Evolutionary conservation across 2,329 filamentous ascomycete species (phyloP).

Genomic region (Diatrype stigma): DNA sequence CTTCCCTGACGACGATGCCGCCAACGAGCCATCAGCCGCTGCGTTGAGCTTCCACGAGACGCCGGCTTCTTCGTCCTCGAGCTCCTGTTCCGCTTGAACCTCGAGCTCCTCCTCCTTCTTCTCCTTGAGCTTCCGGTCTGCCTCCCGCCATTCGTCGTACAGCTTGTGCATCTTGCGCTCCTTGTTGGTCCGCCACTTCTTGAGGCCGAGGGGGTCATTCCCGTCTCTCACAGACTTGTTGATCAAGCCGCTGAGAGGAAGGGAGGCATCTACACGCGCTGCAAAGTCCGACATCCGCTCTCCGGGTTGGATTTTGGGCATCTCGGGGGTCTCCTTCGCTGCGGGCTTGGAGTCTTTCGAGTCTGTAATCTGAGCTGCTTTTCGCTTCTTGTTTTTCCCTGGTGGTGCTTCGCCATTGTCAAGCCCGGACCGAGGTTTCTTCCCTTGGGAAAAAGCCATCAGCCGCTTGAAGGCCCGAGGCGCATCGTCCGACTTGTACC

Average conservation of each 20-base stretch:
- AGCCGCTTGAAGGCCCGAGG: conserved; percentile 83
- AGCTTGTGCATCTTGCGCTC: conserved; percentile 79
- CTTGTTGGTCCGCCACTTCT: conserved; percentile 71
- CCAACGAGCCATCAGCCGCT: conserved; percentile 39
- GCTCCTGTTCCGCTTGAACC: conserved; percentile 57
- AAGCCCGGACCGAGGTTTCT: conserved; percentile 58
- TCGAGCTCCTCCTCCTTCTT: conserved; percentile 63
- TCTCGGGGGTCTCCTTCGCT: conserved; percentile 24
- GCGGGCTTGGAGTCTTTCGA: conserved; percentile 5
- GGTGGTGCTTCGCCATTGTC: conserved; percentile 61
- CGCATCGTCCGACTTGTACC: conserved; percentile 64
- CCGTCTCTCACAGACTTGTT: conserved; percentile 57
- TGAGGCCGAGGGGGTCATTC: conserved; percentile 61
- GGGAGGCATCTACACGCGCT: conserved; percentile 75
- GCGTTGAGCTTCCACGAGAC: conserved; percentile 43
- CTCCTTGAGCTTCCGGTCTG: conserved; percentile 60
- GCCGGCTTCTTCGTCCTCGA: conserved; percentile 54
- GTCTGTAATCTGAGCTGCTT: conserved; percentile 13
- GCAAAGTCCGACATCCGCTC: conserved; percentile 80
- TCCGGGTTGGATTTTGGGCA: conserved; percentile 73
- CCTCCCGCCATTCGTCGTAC: conserved; percentile 71
- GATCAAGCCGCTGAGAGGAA: conserved; percentile 70
- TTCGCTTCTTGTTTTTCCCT: conserved; percentile 26
- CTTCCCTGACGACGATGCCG: conserved; percentile 34
- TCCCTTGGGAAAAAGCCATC: conserved; percentile 69